Base-by-base conservation (phyloP, 2,329 filamentous ascomycete genomes). In the Pseudomassariella vexata region DNA sequence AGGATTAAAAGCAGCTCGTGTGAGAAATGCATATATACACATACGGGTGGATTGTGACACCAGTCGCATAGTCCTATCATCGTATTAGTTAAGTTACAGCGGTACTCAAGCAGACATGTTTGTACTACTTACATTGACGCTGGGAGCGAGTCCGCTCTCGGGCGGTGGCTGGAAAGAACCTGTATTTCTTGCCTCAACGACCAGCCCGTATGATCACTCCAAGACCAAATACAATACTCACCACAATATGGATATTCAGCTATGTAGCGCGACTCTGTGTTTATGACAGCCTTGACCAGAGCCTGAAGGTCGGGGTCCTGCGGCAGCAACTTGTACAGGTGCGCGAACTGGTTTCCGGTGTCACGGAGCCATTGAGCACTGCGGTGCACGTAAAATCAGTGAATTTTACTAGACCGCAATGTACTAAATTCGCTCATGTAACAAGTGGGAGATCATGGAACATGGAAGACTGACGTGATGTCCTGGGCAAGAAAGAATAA, bases 331-430 rank as follows among this genome's bases (percentile, higher is more conserved):
- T 18, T 25, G 16, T 32, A 32, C 16, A 32, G 22, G 11, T 32
- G 30, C 11, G 30, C 30, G 12, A 32, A 32, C 21, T 32, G 30
- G n/a, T 32, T 32, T 11, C 30, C 30, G 4, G 30, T 32, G 16
- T 32, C 30, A 5, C 30, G 30, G 20, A 32, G 30, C 30, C 30
- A 32, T 32, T 32, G 30, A 7, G 30, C 30, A 12, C 29, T 32
- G 9, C 8, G 23, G 11, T n/a, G n/a, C n/a, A n/a, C n/a, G n/a
- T n/a, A n/a, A n/a, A n/a, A n/a, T n/a, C n/a, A n/a, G n/a, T n/a
- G n/a, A n/a, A n/a, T n/a, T n/a, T n/a, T n/a, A n/a, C n/a, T n/a
- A n/a, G n/a, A n/a, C n/a, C n/a, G n/a, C n/a, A n/a, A n/a, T n/a
- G n/a, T n/a, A n/a, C n/a, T n/a, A n/a, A n/a, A n/a, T n/a, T n/a